A percentile compares a stretch with the other conserved stretches of the same genome.
Evolutionary conservation across 1,284 basidiomycete species (phyloP).

Genomic region (Coniferiporia weirii): DNA sequence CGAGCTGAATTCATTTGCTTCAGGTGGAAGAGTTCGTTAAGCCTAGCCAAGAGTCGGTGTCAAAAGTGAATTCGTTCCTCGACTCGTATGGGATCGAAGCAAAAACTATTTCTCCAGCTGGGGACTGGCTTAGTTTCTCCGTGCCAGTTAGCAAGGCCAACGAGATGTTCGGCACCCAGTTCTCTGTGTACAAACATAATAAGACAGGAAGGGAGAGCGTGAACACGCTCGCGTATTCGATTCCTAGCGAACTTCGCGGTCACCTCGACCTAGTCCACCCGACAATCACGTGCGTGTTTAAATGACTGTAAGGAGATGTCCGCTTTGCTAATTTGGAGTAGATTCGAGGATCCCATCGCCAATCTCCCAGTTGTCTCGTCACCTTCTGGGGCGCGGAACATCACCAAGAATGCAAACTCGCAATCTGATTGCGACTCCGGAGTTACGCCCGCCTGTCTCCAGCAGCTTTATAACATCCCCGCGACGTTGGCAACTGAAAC

Average conservation of each 20-base stretch:
- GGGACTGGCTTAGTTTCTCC: conserved; percentile 24
- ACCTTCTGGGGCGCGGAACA: conserved; percentile 1
- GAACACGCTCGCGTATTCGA: conserved; percentile 22
- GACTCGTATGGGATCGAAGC: conserved; percentile 15
- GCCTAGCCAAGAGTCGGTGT: conserved; percentile 18
- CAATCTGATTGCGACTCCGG: conserved; percentile 15
- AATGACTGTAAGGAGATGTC: not conserved
- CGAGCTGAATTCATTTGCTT: not conserved
- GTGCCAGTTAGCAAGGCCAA: conserved; percentile 21
- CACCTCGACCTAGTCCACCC: conserved; percentile 27
- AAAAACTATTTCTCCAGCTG: conserved; percentile 18
- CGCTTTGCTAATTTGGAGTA: not conserved
- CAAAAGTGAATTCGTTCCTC: conserved; percentile 20
- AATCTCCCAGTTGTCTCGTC: conserved; percentile 14
- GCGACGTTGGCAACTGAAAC: conserved; percentile 19
- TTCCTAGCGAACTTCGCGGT: conserved; percentile 19
- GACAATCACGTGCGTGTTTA: conserved; percentile 20
- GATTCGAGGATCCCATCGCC: conserved; percentile 15
- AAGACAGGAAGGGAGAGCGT: conserved; percentile 17
- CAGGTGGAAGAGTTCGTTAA: conserved; percentile 21
- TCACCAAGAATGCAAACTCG: conserved; percentile 9
- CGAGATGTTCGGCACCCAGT: conserved; percentile 19
- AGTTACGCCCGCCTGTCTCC: conserved; percentile 20
- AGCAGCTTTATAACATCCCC: conserved; percentile 21
- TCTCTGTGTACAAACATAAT: conserved; percentile 19